A percentile compares a stretch with the other conserved stretches of the same genome.
These are phyloP conservation scores for Waitea zeae DNA, from an alignment of 1,284 basidiomycete genomes.

Conservation along the genomic window DNA sequence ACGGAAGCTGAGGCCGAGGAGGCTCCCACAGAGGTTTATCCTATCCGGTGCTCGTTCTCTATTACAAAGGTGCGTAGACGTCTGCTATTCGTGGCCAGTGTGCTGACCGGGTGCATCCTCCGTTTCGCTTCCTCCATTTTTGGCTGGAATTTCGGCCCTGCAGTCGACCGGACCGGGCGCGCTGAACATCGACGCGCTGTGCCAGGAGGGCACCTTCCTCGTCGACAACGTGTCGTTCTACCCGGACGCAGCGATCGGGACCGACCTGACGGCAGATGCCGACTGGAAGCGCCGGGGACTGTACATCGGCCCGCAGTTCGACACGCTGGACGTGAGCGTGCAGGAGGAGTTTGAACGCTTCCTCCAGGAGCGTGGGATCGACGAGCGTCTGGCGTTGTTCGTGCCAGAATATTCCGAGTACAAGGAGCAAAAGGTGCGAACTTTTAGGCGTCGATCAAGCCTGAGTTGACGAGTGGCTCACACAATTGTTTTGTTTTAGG, in stretches of 20 bases:
- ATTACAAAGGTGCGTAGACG: slow-evolving; percentile 59
- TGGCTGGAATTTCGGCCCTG: slow-evolving; percentile 4
- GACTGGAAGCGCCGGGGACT: slow-evolving; percentile 81
- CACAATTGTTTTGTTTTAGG: slow-evolving; percentile 24
- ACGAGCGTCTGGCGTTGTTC: slow-evolving; percentile 67
- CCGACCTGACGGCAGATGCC: slow-evolving; percentile 70
- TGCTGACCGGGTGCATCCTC: too few relatives aligned
- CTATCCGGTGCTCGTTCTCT: slow-evolving; percentile 64
- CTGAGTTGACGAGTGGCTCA: slow-evolving; percentile 2
- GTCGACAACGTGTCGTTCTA: slow-evolving; percentile 88
- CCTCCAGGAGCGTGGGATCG: slow-evolving; percentile 77
- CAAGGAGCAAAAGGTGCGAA: slow-evolving; percentile 77
- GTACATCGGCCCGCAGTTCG: slow-evolving; percentile 37
- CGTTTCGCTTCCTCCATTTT: slow-evolving; percentile 1
- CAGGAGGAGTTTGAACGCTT: slow-evolving; percentile 80
- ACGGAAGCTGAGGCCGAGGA: slow-evolving; percentile 20
- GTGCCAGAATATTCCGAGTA: slow-evolving; percentile 71
- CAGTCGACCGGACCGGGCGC: slow-evolving; percentile 37
- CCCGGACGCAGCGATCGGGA: slow-evolving; percentile 53
- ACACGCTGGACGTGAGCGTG: slow-evolving; percentile 74
- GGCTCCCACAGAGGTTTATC: slow-evolving; percentile 29
- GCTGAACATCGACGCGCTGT: slow-evolving; percentile 65
- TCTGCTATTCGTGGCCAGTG: not conserved
- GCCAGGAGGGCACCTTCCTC: slow-evolving; percentile 71
- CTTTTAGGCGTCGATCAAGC: slow-evolving; percentile 3